These are phyloP conservation scores for Pseudozyma sp. DNA, from an alignment of 1,284 basidiomycete genomes.

Conservation along the genomic window DNA sequence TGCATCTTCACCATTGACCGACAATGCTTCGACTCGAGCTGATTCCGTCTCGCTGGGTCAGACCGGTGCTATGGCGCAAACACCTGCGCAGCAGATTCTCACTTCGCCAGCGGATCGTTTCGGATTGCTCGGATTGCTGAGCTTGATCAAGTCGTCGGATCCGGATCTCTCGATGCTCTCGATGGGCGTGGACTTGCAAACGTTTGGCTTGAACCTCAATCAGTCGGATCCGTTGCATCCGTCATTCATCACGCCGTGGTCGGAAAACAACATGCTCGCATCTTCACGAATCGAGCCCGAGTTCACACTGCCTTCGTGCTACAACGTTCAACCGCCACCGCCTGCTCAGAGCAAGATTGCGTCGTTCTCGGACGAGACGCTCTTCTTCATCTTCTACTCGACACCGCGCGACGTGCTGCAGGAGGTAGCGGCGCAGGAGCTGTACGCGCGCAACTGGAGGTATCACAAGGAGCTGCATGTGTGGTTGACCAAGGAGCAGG, in stretches of 20 bases:
- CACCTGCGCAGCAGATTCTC: slow-evolving; percentile 93
- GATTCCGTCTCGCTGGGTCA: slow-evolving; percentile 22
- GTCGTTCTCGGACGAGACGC: slow-evolving; percentile 93
- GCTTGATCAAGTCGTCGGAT: slow-evolving; percentile 91
- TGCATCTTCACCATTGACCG: slow-evolving; percentile 44
- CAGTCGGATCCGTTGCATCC: slow-evolving; percentile 86
- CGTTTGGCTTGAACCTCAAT: slow-evolving; percentile 90
- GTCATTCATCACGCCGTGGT: slow-evolving; percentile 96
- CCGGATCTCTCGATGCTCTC: slow-evolving; percentile 85
- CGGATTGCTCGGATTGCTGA: slow-evolving; percentile 88
- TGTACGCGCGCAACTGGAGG: slow-evolving; percentile 97
- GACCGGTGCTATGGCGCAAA: slow-evolving; percentile 50
- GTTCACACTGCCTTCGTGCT: slow-evolving; percentile 90
- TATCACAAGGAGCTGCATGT: slow-evolving; percentile 94
- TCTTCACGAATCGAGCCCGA: slow-evolving; percentile 83
- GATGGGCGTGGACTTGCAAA: slow-evolving; percentile 91
- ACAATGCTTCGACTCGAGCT: slow-evolving; percentile 33
- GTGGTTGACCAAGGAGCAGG: slow-evolving; percentile 94
- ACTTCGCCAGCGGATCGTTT: slow-evolving; percentile 94
- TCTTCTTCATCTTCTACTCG: slow-evolving; percentile 99
- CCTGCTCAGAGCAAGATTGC: slow-evolving; percentile 87
- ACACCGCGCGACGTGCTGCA: slow-evolving; percentile 91
- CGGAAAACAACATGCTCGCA: slow-evolving; percentile 84
- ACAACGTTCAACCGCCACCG: slow-evolving; percentile 90
- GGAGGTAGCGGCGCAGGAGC: slow-evolving; percentile 93